Evolutionary conservation across 768 basidiomycete genomes (phyloP).

Genomic region (Mycena amicta): DNA sequence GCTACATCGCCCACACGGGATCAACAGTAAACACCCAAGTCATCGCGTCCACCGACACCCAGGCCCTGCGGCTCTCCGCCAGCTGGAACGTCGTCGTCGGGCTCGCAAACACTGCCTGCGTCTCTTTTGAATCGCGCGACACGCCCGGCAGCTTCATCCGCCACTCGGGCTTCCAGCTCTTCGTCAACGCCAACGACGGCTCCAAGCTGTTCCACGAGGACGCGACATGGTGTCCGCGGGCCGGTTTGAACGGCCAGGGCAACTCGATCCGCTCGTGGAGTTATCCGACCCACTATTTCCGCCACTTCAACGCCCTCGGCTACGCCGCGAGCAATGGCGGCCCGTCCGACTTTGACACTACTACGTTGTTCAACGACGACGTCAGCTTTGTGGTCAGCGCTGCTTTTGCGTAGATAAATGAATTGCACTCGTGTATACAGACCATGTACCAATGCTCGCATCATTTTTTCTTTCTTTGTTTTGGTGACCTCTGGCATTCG

Average conservation of each 20-base stretch:
- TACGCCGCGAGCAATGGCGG: constrained; percentile 16
- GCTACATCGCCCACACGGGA: constrained; percentile 14
- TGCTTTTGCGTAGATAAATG: too few species aligned
- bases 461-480: too few species aligned
- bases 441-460: too few species aligned
- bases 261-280: constrained; percentile 11
- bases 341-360: constrained; percentile 7
- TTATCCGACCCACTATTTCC: constrained; percentile 13
- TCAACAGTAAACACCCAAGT: constrained; percentile 12
- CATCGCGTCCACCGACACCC: constrained; percentile 6
- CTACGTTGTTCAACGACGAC: constrained; percentile 9
- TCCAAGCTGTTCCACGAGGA: neutral
- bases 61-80: constrained; percentile 5
- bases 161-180: constrained; percentile 5
- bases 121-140: constrained; percentile 11
- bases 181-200: too few species aligned
- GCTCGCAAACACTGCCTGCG: constrained; percentile 8
- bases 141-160: constrained; percentile 11
- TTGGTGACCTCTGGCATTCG: too few species aligned
- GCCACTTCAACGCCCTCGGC: constrained; percentile 11
- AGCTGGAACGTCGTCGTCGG: constrained; percentile 11
- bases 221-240: constrained; percentile 15
- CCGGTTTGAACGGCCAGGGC: constrained; percentile 9
- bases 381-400: too few species aligned
- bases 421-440: too few species aligned